A percentile compares a stretch with the other conserved stretches of the same genome.
Conservation (phyloP, 192 early-diverging fungal genomes). For the Hyaloraphidium curvatum region DNA sequence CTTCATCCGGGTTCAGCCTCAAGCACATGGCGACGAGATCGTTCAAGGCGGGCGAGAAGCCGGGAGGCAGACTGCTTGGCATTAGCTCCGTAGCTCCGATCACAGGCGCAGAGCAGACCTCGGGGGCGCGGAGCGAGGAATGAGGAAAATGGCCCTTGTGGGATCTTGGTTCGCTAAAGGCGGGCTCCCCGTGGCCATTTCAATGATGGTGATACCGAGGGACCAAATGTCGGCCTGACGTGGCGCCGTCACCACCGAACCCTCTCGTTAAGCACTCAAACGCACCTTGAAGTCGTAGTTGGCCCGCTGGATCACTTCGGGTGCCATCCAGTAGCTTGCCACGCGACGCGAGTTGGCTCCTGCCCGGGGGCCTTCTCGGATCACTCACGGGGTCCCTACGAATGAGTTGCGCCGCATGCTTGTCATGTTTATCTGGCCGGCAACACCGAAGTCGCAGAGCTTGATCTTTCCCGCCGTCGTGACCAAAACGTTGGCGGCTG, state of each 20-base stretch:
- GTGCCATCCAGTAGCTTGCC: constrained; percentile 61
- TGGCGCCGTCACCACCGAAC: neutral
- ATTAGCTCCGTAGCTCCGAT: too few relatives aligned
- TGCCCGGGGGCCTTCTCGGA: too few relatives aligned
- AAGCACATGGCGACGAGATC: constrained; percentile 81
- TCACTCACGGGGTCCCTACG: constrained; percentile 83
- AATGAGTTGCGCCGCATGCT: constrained; percentile 56
- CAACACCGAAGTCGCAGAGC: constrained; percentile 41
- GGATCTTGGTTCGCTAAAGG: constrained; percentile 83
- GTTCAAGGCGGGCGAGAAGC: constrained; percentile 55
- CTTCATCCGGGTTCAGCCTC: constrained; percentile 64
- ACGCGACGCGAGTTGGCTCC: too few relatives aligned
- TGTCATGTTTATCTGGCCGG: constrained; percentile 29
- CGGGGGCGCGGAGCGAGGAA: constrained; percentile 64
- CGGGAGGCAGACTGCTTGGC: too few relatives aligned
- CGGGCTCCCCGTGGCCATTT: constrained; percentile 86
- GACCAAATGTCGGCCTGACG: constrained; percentile 94
- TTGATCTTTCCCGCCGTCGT: constrained; percentile 27
- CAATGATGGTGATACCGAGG: constrained; percentile 92
- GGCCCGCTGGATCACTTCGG: constrained; percentile 35
- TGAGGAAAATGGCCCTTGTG: constrained; percentile 69
- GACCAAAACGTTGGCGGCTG: constrained; percentile 50
- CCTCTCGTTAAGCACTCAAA: neutral
- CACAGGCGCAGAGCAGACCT: constrained; percentile 57
- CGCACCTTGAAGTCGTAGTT: constrained; percentile 76